Conservation (phyloP, 352 stramenopile species). For the Pythium oligandrum region DNA sequence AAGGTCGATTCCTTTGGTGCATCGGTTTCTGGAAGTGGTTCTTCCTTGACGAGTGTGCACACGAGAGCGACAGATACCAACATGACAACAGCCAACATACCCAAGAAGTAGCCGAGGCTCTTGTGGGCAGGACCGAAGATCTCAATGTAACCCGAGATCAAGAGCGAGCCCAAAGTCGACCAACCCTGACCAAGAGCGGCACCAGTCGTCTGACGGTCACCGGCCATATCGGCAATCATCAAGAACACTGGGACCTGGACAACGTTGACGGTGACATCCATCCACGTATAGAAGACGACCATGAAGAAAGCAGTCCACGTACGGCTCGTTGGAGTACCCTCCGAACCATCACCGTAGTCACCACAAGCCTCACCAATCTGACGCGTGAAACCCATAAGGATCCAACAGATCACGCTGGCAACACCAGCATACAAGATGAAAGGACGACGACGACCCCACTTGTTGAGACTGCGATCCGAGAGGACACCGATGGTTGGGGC, state of each 20-base stretch:
- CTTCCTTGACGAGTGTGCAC: slow-evolving; percentile 28
- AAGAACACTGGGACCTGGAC: slow-evolving; percentile 37
- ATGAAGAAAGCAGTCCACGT: slow-evolving; percentile 44
- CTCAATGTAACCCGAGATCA: slow-evolving; percentile 45
- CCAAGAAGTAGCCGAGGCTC: slow-evolving; percentile 42
- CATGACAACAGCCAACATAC: slow-evolving; percentile 45
- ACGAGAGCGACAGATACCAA: slow-evolving; percentile 22
- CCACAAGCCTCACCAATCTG: slow-evolving; percentile 43
- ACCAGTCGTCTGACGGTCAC: slow-evolving; percentile 41
- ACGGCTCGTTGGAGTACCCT: slow-evolving; percentile 24
- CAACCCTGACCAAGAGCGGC: slow-evolving; percentile 40
- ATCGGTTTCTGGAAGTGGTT: slow-evolving; percentile 14
- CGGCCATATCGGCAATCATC: slow-evolving; percentile 52
- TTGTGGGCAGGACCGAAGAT: slow-evolving; percentile 43
- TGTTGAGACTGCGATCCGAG: not conserved
- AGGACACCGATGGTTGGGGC: slow-evolving; percentile 16
- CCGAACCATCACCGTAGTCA: slow-evolving; percentile 27
- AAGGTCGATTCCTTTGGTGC: slow-evolving; percentile 13
- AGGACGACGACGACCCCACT: slow-evolving; percentile 15
- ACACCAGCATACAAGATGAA: slow-evolving; percentile 16
- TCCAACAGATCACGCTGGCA: slow-evolving; percentile 39
- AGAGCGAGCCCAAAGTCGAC: slow-evolving; percentile 38
- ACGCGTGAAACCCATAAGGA: slow-evolving; percentile 46
- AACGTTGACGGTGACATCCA: slow-evolving; percentile 61
- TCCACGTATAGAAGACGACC: slow-evolving; percentile 59